Percentiles rank a stretch among this genome's conserved stretches.
Conservation (phyloP, 495 filamentous ascomycete species). For the Aspergillus campestris region DNA sequence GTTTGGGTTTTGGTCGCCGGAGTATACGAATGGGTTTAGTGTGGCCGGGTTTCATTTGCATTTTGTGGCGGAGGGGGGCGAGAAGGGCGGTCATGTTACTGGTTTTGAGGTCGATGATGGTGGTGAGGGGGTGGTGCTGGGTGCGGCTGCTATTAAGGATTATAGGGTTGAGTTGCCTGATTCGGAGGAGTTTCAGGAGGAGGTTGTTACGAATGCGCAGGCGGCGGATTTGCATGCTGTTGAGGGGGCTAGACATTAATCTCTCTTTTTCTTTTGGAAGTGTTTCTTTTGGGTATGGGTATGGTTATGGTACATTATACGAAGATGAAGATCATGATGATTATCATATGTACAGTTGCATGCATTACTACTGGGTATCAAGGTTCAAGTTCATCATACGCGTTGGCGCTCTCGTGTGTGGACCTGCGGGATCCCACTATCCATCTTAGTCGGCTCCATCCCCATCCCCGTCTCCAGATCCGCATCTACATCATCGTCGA, state of each 20-base stretch:
- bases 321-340: no score
- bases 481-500: no score
- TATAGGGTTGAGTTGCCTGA: conserved; percentile 33
- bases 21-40: conserved; percentile 38
- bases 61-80: conserved; percentile 37
- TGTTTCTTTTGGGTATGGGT: no score
- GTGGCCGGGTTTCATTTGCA: conserved; percentile 45
- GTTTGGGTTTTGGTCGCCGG: conserved; percentile 41
- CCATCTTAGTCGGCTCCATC: no score
- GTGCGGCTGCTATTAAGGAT: conserved; percentile 19
- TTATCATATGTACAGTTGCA: no score
- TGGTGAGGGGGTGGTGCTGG: conserved; percentile 27
- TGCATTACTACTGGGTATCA: no score
- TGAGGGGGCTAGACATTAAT: neutral
- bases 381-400: no score
- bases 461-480: no score
- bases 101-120: conserved; percentile 29
- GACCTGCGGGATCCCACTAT: no score
- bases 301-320: no score
- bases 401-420: no score
- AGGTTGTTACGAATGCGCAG: neutral
- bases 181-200: conserved; percentile 27
- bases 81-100: conserved; percentile 40
- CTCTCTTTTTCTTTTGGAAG: no score
- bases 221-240: conserved; percentile 11